Base-by-base conservation (phyloP, 768 basidiomycete genomes). In the Suillus paluster region DNA sequence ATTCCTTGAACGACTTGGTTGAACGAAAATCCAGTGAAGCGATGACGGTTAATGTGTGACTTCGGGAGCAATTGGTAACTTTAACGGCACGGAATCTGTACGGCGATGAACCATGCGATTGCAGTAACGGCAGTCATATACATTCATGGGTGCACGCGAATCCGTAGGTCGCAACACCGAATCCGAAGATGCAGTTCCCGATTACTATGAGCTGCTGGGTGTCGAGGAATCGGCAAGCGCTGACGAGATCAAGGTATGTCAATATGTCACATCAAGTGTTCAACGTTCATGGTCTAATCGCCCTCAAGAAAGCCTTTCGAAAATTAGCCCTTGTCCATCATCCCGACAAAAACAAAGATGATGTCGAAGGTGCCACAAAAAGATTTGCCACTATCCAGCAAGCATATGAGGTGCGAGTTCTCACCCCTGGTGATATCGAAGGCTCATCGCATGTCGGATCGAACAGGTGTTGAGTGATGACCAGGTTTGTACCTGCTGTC, bases 401-500 rank as follows among this genome's bases (percentile, higher is more conserved):
- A 70, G 97, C 97, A 5, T 99, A 99, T 70, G 97, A 99, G 83
- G 95, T 92, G 83, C 42, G 12, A 33, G 19, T 25, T 55, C 10
- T 63, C 33, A 46, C 23, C 25, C 54, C 45, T 12, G n/a, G 23
- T 17, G 4, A 21, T 42, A 44, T 46, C 39, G 2, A 42, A 27
- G 15, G 25, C 46, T 56, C 19, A 38, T 23, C 46, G 14, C 21
- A 25, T 39, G 23, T 54, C 44, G 44, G 50, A 49, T 55, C 45
- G 55, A n/a, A 21, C 60, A 95, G 94, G 90, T 97, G 52, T 82
- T 99, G 46, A 94, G 93, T 68, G 97, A 98, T 74, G 94, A 96
- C 63, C 95, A 98, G 84, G 95, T 94, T 77, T 77, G 85, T 65
- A 30, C 36, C 11, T 48, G 54, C 48, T 61, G 65, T 62, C 44